Percentiles rank a stretch among this genome's conserved stretches.
These are phyloP conservation scores for Bretschneidera sinensis DNA, from an alignment of 345 rosid species.

Conservation along the genomic window DNA sequence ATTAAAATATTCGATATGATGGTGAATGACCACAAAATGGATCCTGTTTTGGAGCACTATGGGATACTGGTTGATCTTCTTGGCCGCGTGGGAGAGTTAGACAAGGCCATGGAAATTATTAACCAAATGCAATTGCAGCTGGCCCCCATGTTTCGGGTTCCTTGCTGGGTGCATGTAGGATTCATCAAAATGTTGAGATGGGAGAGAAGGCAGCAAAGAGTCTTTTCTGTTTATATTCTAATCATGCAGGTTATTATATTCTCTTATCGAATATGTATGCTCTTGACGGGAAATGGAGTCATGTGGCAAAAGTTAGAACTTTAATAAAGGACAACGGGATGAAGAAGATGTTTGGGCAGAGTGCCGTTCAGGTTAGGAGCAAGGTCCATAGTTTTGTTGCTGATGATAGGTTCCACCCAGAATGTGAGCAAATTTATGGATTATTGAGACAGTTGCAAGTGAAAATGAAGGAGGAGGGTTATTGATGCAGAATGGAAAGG, in stretches of 20 bases:
- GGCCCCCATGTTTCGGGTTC: conserved; percentile 47
- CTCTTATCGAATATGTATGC: conserved; percentile 57
- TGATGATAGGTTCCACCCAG: conserved; percentile 37
- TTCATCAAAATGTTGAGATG: conserved; percentile 44
- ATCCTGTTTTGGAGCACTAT: conserved; percentile 43
- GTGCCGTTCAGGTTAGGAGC: conserved; percentile 35
- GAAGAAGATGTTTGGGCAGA: conserved; percentile 35
- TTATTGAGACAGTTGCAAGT: conserved; percentile 33
- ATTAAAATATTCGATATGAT: conserved; percentile 38
- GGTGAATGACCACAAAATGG: conserved; percentile 29
- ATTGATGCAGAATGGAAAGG: no score
- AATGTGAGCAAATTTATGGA: conserved; percentile 29
- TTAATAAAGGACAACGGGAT: conserved; percentile 39
- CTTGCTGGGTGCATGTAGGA: conserved; percentile 56
- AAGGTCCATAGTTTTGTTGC: conserved; percentile 43
- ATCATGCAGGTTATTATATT: conserved; percentile 50
- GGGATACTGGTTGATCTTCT: conserved; percentile 62
- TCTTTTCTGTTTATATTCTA: conserved; percentile 41
- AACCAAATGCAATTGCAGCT: conserved; percentile 34
- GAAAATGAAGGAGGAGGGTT: conserved; percentile 22
- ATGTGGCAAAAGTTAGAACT: conserved; percentile 35
- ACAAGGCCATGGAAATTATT: conserved; percentile 36
- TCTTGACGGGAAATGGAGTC: conserved; percentile 41
- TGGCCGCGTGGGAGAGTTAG: conserved; percentile 46
- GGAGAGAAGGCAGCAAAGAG: conserved; percentile 44